Percentiles rank a stretch among this genome's conserved stretches.
Evolutionary conservation across 305 asterid genomes (phyloP).

Genomic region (Fraxinus velutina): DNA sequence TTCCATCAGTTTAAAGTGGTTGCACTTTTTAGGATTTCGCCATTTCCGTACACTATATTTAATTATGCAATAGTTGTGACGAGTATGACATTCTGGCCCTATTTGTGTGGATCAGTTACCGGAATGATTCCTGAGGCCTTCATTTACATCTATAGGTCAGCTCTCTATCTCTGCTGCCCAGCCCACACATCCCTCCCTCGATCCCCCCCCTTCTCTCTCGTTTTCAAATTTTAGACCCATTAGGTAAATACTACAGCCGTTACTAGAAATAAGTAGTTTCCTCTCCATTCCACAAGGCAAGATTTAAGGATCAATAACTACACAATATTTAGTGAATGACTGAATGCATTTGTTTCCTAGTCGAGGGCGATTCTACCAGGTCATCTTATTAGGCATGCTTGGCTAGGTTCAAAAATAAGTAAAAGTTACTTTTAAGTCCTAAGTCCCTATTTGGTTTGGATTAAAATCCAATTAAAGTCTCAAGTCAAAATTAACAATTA

Average conservation of each 20-base stretch:
- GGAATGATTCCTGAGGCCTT: constrained; percentile 84
- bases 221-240: not conserved
- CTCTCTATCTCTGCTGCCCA: not conserved
- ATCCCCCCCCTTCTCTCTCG: not conserved
- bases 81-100: constrained; percentile 73
- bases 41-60: constrained; percentile 72
- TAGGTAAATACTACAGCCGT: not conserved
- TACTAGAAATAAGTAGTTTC: not conserved
- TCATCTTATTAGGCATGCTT: not conserved
- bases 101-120: constrained; percentile 63
- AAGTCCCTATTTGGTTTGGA: too few species aligned
- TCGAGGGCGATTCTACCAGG: not conserved
- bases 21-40: constrained; percentile 62
- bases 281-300: not conserved
- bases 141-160: constrained; percentile 67
- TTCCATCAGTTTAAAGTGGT: constrained; percentile 73
- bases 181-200: not conserved
- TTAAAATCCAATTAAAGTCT: too few species aligned
- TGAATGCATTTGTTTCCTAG: not conserved
- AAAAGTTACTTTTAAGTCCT: not conserved
- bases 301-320: not conserved
- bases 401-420: not conserved
- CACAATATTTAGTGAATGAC: not conserved
- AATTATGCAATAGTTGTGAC: constrained; percentile 75
- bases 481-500: too few species aligned